phyloP scores from a whole-genome alignment of 1,284 basidiomycete genomes.

The Apiotrichum akiyoshidainum region DNA sequence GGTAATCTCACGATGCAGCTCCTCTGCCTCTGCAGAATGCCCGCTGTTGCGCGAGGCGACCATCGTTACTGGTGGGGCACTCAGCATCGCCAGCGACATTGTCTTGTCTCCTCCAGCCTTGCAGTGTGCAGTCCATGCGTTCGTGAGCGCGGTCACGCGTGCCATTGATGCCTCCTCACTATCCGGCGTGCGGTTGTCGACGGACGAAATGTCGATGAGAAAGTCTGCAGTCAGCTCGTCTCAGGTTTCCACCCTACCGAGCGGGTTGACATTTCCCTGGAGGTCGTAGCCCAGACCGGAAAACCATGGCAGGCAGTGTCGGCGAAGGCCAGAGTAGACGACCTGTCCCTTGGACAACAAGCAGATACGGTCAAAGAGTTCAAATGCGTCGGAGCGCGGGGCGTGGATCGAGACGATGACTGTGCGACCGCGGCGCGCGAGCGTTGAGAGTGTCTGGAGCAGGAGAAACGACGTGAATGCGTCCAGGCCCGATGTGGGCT shows the following conservation, averaged over 20 bases:
- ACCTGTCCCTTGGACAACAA: slow-evolving; percentile 55
- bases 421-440: slow-evolving; percentile 54
- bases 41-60: not conserved
- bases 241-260: slow-evolving; percentile 30
- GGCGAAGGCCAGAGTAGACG: slow-evolving; percentile 52
- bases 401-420: slow-evolving; percentile 57
- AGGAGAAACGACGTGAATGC: slow-evolving; percentile 56
- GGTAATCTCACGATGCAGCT: slow-evolving; percentile 10
- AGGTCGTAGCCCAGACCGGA: slow-evolving; percentile 41
- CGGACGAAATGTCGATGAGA: slow-evolving; percentile 54
- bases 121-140: slow-evolving; percentile 32
- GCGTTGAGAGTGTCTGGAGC: slow-evolving; percentile 53
- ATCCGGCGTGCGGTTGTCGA: slow-evolving; percentile 53
- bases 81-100: not conserved
- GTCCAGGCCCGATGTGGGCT: slow-evolving; percentile 51
- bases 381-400: slow-evolving; percentile 57
- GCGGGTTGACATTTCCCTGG: slow-evolving; percentile 47
- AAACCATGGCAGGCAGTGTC: slow-evolving; percentile 53
- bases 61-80: not conserved
- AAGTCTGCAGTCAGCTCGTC: slow-evolving; percentile 45
- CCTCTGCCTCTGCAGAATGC: not conserved
- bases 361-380: slow-evolving; percentile 54
- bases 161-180: slow-evolving; percentile 46
- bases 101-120: not conserved
- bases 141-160: slow-evolving; percentile 34